These are phyloP conservation scores for Aaosphaeria pasadenensis DNA, from an alignment of 2,329 filamentous ascomycete species.

Conservation along the genomic window DNA sequence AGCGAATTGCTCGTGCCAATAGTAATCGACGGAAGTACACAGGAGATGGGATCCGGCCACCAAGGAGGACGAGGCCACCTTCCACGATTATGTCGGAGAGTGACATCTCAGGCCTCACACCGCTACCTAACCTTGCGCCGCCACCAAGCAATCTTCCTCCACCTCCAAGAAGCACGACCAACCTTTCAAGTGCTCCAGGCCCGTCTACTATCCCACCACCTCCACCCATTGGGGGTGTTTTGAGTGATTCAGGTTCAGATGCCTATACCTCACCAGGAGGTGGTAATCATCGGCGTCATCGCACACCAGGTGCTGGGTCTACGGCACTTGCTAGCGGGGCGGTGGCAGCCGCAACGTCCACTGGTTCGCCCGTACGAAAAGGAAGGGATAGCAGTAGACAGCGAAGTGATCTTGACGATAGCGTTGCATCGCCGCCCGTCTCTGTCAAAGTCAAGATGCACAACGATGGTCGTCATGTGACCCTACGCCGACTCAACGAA, in stretches of 20 bases:
- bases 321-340: constrained; percentile 22
- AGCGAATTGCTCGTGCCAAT: constrained; percentile 51
- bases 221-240: constrained; percentile 34
- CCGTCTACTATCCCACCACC: constrained; percentile 32
- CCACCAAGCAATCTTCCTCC: constrained; percentile 14
- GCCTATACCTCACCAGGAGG: constrained; percentile 36
- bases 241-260: constrained; percentile 42
- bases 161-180: constrained; percentile 19
- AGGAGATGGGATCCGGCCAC: constrained; percentile 56
- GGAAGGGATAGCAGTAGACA: constrained; percentile 20
- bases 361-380: constrained; percentile 23
- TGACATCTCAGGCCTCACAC: constrained; percentile 43
- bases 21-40: constrained; percentile 63
- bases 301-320: constrained; percentile 15
- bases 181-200: constrained; percentile 20
- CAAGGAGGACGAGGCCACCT: constrained; percentile 23
- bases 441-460: constrained; percentile 65
- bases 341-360: constrained; percentile 20
- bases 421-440: constrained; percentile 56
- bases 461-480: constrained; percentile 61
- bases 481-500: constrained; percentile 58
- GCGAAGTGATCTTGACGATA: constrained; percentile 38
- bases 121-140: constrained; percentile 39
- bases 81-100: constrained; percentile 45
- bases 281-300: constrained; percentile 31